Base-by-base conservation (phyloP, 257 asterid species). In the Vinca minor region DNA sequence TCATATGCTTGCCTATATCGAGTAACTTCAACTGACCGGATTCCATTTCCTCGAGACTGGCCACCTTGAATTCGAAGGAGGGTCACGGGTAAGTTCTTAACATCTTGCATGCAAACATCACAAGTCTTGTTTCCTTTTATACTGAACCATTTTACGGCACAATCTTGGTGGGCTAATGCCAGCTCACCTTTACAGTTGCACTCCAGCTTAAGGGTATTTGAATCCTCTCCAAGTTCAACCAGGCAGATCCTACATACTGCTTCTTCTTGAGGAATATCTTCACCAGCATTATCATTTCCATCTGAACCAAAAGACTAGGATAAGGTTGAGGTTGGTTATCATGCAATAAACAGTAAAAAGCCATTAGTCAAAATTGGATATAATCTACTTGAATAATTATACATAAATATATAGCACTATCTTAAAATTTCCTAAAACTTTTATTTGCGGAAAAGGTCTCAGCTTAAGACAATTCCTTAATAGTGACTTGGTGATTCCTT, bases 111-210 rank as follows among this genome's bases (percentile, higher is more conserved):
- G 85, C 98, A 92, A 66, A 92, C 83, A 65, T 92, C 98, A 71
- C 98, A 92, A 67, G 83, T 88, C 74, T 82, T 92, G 83, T 86
- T 92, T 42, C 98, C 96, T 74, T 89, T 92, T 75, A 92, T 86
- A 79, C 89, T 92, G 72, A 92, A 92, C 98, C 98, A 91, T 71
- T 88, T 91, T 29, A 91, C 70, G 13, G 95, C 98, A 70, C 98
- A 91, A 74, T 85, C 95, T 52, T 87, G 83, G 82, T 92, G 98
- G 64, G 96, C 96, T 55, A 92, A 76, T 60, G 95, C 98, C 57
- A 92, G 96, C 72, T 92, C 98, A 15, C 98, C 98, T 80, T 83
- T 92, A 69, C 96, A 92, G 76, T 88, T 73, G 56, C 98, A 91
- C 74, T 91, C 98, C 95, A 87, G 85, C 78, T 92, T 92, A 52